Evolutionary conservation across 768 basidiomycete genomes (phyloP).

Genomic region (Crucibulum laeve): DNA sequence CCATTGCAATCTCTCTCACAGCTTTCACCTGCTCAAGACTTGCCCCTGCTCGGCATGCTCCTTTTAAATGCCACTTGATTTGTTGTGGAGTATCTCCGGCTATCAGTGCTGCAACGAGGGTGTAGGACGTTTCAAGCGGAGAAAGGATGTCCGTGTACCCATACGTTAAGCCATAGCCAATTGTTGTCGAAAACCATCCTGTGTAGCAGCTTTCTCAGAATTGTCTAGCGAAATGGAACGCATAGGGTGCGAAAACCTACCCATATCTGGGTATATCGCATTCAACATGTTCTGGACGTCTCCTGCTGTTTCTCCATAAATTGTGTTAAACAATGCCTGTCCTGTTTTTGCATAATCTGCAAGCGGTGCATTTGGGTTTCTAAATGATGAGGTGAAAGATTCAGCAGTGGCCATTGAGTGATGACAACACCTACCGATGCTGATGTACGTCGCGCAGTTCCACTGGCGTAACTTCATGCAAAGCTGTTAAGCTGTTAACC

Average conservation of each 20-base stretch:
- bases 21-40: slow-evolving; percentile 48
- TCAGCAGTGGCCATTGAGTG: not conserved
- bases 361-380: slow-evolving; percentile 25
- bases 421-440: too few relatives aligned
- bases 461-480: slow-evolving; percentile 50
- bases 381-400: not conserved
- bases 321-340: slow-evolving; percentile 34
- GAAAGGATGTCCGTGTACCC: slow-evolving; percentile 42
- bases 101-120: slow-evolving; percentile 58
- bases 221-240: not conserved
- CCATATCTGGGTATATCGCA: slow-evolving; percentile 58
- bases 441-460: slow-evolving; percentile 42
- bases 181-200: slow-evolving; percentile 52
- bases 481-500: slow-evolving; percentile 51
- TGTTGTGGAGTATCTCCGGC: slow-evolving; percentile 59
- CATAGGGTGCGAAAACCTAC: slow-evolving; percentile 25
- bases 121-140: slow-evolving; percentile 53
- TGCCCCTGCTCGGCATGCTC: slow-evolving; percentile 52
- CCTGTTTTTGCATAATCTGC: slow-evolving; percentile 39
- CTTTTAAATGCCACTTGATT: slow-evolving; percentile 58
- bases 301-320: slow-evolving; percentile 55
- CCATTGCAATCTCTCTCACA: slow-evolving; percentile 51
- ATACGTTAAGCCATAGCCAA: slow-evolving; percentile 58
- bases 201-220: slow-evolving; percentile 1
- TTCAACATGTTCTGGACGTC: slow-evolving; percentile 41